Evolutionary conservation across 805 yeast genomes (phyloP), one percentile per base, ranked within the genome.

Genomic region (Lipomyces spencermartinsiae): DNA sequence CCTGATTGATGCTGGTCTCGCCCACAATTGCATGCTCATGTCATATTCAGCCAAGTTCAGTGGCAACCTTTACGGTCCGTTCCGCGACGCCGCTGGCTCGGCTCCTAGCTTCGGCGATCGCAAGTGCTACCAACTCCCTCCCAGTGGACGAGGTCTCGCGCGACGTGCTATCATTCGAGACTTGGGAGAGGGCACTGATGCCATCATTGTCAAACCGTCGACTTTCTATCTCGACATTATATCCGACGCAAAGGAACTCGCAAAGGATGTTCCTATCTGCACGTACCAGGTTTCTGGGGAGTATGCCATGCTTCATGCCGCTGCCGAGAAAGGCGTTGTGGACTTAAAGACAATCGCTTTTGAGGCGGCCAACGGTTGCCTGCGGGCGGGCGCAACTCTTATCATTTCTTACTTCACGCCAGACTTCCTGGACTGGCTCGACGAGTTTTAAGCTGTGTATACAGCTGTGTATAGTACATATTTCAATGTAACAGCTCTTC

Each of bases 271-370:
- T 74, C 99, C 99, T 34, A 82, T 95, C 63, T 92, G 97, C 75
- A 93, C 97, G 34, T 95, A 95, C 80, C 99, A 95, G 79, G 99
- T 95, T 31, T 88, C 94, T 77, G 99, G 99, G 54, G 99, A 95
- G 80, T 95, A 86, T 76, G 98, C 98, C 39, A 95, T 95, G 99
- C 80, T 95, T 71, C 97, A 93, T 77, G 99, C 99, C 7, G 98
- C 97, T 63, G 98, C 98, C 37, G 98, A 93, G 76, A 93, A 93
- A 83, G 97, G 97, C 51, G 85, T 93, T 68, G 91, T 89, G 69
- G 98, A 94, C 78, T 84, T 95, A 79, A 89, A 91, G 80, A 79
- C 87, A 66, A 79, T 87, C 84, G 86, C 84, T 0, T 91, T 90
- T 75, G 99, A 95, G 81, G 82, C 95, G 59, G 97, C 95, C 74